phyloP scores from a whole-genome alignment of 2,329 filamentous ascomycete species.

The Alternaria panax region DNA sequence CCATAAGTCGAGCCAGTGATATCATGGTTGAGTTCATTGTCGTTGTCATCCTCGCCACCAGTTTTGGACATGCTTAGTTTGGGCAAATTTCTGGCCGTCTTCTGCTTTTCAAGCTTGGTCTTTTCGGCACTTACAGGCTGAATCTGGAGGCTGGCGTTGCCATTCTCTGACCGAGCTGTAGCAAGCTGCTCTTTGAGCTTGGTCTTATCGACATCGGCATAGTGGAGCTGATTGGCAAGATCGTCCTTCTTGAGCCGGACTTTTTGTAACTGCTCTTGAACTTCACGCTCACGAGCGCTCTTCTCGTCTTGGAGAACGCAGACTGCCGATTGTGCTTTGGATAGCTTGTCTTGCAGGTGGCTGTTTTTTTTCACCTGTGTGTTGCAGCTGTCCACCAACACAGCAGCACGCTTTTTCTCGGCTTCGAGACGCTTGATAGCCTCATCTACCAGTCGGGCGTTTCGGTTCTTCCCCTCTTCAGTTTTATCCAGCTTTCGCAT shows the following conservation, averaged over 20 bases:
- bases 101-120: background rate
- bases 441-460: background rate
- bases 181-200: background rate
- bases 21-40: background rate
- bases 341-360: background rate
- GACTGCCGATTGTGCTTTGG: background rate
- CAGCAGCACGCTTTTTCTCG: background rate
- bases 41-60: background rate
- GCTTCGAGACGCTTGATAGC: background rate
- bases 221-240: background rate
- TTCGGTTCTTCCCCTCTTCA: background rate
- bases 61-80: background rate
- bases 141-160: too few relatives aligned
- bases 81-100: background rate
- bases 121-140: too few relatives aligned
- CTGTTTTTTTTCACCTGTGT: background rate
- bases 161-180: too few relatives aligned
- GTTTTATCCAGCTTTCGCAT: background rate
- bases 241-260: background rate
- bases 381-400: background rate
- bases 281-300: background rate
- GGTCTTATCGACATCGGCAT: background rate
- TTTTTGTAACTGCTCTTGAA: background rate
- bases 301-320: background rate
- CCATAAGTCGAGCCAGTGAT: background rate